A percentile compares a stretch with the other conserved stretches of the same genome.
These are phyloP conservation scores for Suillus clintonianus DNA, from an alignment of 768 basidiomycete species.

Conservation along the genomic window DNA sequence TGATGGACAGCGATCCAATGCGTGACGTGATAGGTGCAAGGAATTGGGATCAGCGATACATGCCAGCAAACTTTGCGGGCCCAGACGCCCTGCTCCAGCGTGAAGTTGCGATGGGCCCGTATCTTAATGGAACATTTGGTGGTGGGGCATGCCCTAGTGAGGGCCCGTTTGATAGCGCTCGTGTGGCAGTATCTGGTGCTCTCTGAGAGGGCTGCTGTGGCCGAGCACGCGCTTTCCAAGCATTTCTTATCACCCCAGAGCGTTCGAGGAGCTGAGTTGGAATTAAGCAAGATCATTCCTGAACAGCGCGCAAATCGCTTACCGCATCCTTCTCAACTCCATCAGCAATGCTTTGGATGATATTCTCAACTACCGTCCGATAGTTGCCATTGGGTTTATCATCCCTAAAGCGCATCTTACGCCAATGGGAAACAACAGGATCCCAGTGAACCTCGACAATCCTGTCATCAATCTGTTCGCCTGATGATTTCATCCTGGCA, in stretches of 20 bases:
- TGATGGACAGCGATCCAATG: neutral
- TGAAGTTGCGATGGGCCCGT: constrained; percentile 65
- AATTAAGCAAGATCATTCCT: constrained; percentile 15
- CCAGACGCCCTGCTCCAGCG: constrained; percentile 78
- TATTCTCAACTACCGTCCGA: constrained; percentile 78
- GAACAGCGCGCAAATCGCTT: constrained; percentile 26
- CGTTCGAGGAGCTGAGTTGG: constrained; percentile 64
- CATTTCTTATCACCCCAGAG: constrained; percentile 60
- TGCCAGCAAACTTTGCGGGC: constrained; percentile 58
- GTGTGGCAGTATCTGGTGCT: constrained; percentile 1
- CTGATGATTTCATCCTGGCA: constrained; percentile 75
- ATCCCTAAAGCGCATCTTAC: constrained; percentile 90
- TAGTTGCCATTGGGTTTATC: constrained; percentile 96
- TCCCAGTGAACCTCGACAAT: constrained; percentile 97
- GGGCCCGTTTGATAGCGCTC: constrained; percentile 20
- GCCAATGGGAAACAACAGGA: constrained; percentile 63
- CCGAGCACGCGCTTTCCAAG: constrained; percentile 71
- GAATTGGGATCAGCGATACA: constrained; percentile 54
- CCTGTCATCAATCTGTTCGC: constrained; percentile 91
- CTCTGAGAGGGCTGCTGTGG: constrained; percentile 25
- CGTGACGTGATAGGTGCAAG: neutral
- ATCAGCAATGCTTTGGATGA: constrained; percentile 89
- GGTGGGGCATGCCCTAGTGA: constrained; percentile 19
- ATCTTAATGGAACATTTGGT: constrained; percentile 36
- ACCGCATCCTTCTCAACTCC: constrained; percentile 91